Evolutionary conservation across 23 red algal genomes (phyloP), one percentile per base, ranked within the genome.

Genomic region (Gracilaria vermiculophylla): DNA sequence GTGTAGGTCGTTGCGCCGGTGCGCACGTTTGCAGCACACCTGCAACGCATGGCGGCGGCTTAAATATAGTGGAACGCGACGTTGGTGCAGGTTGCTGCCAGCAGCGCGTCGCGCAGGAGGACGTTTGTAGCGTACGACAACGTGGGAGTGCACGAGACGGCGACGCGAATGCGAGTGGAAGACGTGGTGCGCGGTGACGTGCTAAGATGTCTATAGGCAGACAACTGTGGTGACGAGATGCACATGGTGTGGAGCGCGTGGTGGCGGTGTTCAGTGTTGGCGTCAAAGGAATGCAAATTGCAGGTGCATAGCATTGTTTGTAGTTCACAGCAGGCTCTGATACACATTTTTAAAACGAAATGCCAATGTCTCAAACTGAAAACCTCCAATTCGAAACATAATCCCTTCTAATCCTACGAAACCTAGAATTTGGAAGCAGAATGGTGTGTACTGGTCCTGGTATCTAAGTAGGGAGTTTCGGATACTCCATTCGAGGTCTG

Each of bases 191-290:
- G 24, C 25, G 58, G 12, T 12, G 58, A 89, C 41, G 39, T 33
- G 50, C 53, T 89, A 21, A 56, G 25, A 7, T 69, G 77, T n/a
- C 54, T 77, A 9, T 77, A 51, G 34, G 20, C 52, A 37, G 85
- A 89, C 70, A 78, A 78, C 27, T 71, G 78, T 53, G 85, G 85
- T 23, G 72, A 89, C 85, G 85, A 89, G 32, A 36, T 75, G 69
- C 20, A 62, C 29, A 71, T 78, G 25, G 50, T 89, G 51, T 52
- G 75, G 37, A 71, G 85, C 21, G 56, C 43, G 17, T 2, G 2
- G 11, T 2, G 35, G 37, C 55, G n/a, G n/a, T n/a, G n/a, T n/a
- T n/a, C n/a, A n/a, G n/a, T n/a, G n/a, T n/a, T n/a, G n/a, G n/a
- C n/a, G n/a, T n/a, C n/a, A n/a, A n/a, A n/a, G n/a, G n/a, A n/a